Percentiles rank a stretch among this genome's conserved stretches.
Conservation (phyloP, 1,139 yeast species). For the Saccharomyces hybrid region DNA sequence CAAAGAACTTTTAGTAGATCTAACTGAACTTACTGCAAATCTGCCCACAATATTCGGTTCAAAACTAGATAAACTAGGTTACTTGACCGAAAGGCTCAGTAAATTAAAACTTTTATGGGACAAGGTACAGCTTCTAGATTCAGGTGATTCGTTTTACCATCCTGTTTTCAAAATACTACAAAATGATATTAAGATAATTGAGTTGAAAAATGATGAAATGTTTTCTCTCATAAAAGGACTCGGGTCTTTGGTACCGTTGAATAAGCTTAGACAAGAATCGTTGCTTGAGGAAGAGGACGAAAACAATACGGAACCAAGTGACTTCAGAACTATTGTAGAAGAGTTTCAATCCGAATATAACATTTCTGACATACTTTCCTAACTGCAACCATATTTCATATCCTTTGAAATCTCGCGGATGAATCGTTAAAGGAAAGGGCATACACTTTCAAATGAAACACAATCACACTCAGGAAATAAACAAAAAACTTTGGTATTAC, state of each 20-base stretch:
- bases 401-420: background rate
- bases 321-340: constrained; percentile 15
- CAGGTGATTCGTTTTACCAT: constrained; percentile 16
- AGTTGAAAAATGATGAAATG: constrained; percentile 12
- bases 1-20: constrained; percentile 18
- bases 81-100: constrained; percentile 18
- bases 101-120: constrained; percentile 21
- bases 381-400: background rate
- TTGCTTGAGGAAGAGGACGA: constrained; percentile 7
- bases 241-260: constrained; percentile 8
- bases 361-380: constrained; percentile 5
- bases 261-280: constrained; percentile 5
- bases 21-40: constrained; percentile 18
- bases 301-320: constrained; percentile 11
- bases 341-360: constrained; percentile 21
- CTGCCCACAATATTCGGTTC: constrained; percentile 14
- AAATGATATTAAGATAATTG: constrained; percentile 22
- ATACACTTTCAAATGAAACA: background rate
- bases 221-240: constrained; percentile 18
- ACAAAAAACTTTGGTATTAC: too few species aligned
- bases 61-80: constrained; percentile 40
- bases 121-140: constrained; percentile 18
- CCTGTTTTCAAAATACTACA: constrained; percentile 27
- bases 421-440: background rate
- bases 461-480: too few species aligned